A percentile compares a stretch with the other conserved stretches of the same genome.
phyloP scores from a whole-genome alignment of 345 rosid genomes.

The Trapa bicornis region DNA sequence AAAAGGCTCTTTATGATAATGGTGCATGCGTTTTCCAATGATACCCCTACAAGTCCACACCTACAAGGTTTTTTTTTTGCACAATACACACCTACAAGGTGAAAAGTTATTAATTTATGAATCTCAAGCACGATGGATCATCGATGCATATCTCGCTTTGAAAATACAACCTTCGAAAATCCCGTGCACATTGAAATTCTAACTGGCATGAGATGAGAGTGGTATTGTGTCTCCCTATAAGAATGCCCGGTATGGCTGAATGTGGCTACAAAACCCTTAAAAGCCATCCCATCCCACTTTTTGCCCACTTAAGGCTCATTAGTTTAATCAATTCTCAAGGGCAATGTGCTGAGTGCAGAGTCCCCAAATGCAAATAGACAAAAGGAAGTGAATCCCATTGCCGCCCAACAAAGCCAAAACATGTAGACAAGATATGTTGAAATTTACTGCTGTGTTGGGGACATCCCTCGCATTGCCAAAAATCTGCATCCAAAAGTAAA shows the following conservation, averaged over 20 bases:
- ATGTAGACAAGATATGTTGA: too few relatives aligned
- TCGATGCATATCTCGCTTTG: background rate
- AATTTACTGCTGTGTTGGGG: too few relatives aligned
- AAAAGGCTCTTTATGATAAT: background rate
- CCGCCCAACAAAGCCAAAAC: too few relatives aligned
- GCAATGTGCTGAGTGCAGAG: background rate
- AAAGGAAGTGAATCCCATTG: too few relatives aligned
- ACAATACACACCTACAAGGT: background rate
- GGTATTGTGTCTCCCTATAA: slow-evolving; percentile 6
- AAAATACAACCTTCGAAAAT: background rate
- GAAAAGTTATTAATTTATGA: slow-evolving; percentile 1
- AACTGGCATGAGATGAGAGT: background rate
- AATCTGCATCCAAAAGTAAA: too few relatives aligned
- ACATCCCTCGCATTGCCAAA: too few relatives aligned
- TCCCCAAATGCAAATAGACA: background rate
- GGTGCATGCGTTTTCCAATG: too few relatives aligned
- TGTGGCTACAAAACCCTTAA: slow-evolving; percentile 2
- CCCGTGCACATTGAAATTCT: background rate
- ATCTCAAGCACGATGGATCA: slow-evolving; percentile 4
- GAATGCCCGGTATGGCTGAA: slow-evolving; percentile 7
- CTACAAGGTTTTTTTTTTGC: background rate
- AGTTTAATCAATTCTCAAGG: background rate
- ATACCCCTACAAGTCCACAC: background rate
- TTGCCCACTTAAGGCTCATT: background rate
- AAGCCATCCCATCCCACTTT: slow-evolving; percentile 6